Evolutionary conservation across 2,329 filamentous ascomycete species (phyloP).

Genomic region (Cercospora sp.): DNA sequence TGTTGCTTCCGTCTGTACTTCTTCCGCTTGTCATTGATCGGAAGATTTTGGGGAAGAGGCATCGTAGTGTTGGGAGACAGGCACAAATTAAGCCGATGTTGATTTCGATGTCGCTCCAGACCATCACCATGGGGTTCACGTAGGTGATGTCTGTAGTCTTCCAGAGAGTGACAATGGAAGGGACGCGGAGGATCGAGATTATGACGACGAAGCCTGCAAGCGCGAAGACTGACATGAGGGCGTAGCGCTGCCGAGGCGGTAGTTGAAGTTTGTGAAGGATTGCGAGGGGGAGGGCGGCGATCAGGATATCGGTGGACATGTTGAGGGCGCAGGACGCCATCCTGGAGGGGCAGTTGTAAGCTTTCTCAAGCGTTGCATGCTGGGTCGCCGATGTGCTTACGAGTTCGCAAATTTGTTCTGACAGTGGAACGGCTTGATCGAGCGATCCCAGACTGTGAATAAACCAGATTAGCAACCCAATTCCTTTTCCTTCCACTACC

Average conservation of each 20-base stretch:
- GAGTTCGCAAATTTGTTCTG: conserved; percentile 18
- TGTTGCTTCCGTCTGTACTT: background rate
- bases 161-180: conserved; percentile 30
- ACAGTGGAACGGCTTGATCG: conserved; percentile 11
- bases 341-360: background rate
- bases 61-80: conserved; percentile 40
- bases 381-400: conserved; percentile 11
- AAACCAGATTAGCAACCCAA: conserved; percentile 12
- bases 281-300: conserved; percentile 39
- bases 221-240: conserved; percentile 39
- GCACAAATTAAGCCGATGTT: conserved; percentile 41
- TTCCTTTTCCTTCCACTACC: conserved; percentile 33
- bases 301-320: conserved; percentile 40
- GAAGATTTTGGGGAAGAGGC: conserved; percentile 35
- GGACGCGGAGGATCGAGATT: conserved; percentile 37
- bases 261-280: conserved; percentile 38
- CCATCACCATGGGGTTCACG: conserved; percentile 35
- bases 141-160: conserved; percentile 32
- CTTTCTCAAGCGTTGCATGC: no score
- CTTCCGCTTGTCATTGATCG: background rate
- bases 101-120: conserved; percentile 40
- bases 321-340: conserved; percentile 41
- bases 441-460: conserved; percentile 23
- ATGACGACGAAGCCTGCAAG: conserved; percentile 38
- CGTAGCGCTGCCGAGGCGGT: conserved; percentile 34